Conservation (phyloP, 805 yeast genomes). For the Wickerhamiella bombiphila region DNA sequence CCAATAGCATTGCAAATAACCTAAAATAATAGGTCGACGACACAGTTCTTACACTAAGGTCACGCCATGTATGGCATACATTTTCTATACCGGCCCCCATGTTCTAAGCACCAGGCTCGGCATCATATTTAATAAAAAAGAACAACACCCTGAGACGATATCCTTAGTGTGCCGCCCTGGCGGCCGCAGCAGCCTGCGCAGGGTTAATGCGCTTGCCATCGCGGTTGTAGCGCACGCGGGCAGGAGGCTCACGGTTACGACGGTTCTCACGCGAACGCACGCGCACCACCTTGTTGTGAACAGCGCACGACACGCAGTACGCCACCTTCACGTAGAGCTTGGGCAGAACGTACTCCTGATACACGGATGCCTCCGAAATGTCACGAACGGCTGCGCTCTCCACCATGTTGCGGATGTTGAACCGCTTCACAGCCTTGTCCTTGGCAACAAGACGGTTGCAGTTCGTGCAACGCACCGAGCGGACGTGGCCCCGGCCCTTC, state of each 20-base stretch:
- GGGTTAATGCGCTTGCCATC: conserved; percentile 90
- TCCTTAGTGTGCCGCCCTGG: background rate
- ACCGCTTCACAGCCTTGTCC: conserved; percentile 99
- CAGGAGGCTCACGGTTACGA: conserved; percentile 98
- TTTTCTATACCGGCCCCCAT: no score
- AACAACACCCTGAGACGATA: no score
- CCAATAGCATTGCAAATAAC: no score
- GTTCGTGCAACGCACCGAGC: conserved; percentile 99
- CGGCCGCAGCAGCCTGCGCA: conserved; percentile 64
- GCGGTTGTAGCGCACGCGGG: conserved; percentile 94
- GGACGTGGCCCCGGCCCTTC: conserved; percentile 99
- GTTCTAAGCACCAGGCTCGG: no score
- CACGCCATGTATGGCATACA: no score
- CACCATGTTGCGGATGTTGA: conserved; percentile 99
- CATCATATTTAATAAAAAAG: no score
- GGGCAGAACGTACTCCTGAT: conserved; percentile 98
- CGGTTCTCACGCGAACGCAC: conserved; percentile 99
- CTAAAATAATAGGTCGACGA: no score
- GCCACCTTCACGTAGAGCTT: conserved; percentile 99
- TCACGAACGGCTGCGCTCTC: conserved; percentile 99
- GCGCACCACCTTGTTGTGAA: conserved; percentile 99
- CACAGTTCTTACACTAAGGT: no score
- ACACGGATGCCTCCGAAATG: conserved; percentile 97
- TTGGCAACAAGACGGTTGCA: conserved; percentile 99
- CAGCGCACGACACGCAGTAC: conserved; percentile 99